A percentile compares a stretch with the other conserved stretches of the same genome.
phyloP scores from a whole-genome alignment of 2,329 filamentous ascomycete genomes.

The Penicillium sp. region DNA sequence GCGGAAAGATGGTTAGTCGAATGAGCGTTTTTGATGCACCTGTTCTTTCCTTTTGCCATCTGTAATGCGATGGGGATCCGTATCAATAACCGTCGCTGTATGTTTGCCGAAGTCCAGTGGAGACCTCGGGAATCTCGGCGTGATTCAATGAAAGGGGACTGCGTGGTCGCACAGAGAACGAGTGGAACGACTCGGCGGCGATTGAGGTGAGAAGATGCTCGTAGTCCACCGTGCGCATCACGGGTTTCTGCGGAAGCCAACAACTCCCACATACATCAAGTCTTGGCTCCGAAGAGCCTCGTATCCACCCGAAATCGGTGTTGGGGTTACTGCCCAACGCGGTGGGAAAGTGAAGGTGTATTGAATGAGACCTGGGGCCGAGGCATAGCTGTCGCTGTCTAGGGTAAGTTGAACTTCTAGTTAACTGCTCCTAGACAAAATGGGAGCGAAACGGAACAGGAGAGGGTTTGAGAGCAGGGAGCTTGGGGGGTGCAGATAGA shows the following conservation, averaged over 20 bases:
- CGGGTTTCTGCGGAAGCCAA: background rate
- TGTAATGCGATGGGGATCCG: background rate
- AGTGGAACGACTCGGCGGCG: background rate
- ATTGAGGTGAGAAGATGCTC: background rate
- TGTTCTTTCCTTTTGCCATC: background rate
- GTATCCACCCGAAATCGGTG: background rate
- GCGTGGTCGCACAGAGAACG: background rate
- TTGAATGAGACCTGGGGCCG: background rate
- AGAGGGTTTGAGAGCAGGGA: background rate
- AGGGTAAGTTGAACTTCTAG: background rate
- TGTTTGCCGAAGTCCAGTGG: background rate
- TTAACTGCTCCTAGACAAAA: background rate
- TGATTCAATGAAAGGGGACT: background rate
- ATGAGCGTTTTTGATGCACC: conserved; percentile 4
- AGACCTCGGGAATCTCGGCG: background rate
- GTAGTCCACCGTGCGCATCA: background rate
- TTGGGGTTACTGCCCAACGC: background rate
- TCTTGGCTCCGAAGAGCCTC: background rate
- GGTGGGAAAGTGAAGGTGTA: background rate
- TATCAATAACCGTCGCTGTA: background rate
- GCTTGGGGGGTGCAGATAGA: background rate
- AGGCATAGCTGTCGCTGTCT: background rate
- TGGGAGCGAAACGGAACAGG: background rate
- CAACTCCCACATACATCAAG: background rate
- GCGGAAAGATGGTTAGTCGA: conserved; percentile 16